A percentile compares a stretch with the other conserved stretches of the same genome.
Conservation (phyloP, 805 yeast genomes). For the Schwanniomyces sp. region DNA sequence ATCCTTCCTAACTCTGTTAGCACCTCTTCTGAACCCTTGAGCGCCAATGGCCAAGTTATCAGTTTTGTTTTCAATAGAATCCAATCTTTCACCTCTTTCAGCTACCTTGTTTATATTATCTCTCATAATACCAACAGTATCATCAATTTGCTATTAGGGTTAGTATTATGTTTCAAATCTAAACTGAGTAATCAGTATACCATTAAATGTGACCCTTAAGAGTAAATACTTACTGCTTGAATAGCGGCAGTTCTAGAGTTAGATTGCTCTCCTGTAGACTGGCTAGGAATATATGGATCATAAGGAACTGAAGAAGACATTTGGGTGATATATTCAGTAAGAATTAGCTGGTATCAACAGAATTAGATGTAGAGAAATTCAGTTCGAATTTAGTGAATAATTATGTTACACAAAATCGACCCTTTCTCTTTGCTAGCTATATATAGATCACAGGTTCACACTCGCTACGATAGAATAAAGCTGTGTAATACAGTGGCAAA, state of each 20-base stretch:
- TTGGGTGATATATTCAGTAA: background rate
- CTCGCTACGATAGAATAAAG: too few species aligned
- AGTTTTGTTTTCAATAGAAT: constrained; percentile 88
- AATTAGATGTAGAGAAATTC: background rate
- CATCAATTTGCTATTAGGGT: constrained; percentile 71
- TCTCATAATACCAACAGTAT: constrained; percentile 96
- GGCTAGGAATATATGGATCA: constrained; percentile 80
- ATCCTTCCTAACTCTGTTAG: constrained; percentile 94
- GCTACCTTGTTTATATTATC: constrained; percentile 95
- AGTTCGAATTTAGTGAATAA: background rate
- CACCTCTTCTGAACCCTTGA: constrained; percentile 93
- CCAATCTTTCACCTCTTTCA: constrained; percentile 90
- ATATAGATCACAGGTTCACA: background rate
- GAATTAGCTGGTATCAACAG: background rate
- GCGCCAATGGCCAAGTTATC: constrained; percentile 91
- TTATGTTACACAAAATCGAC: constrained; percentile 1
- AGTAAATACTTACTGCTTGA: constrained; percentile 61
- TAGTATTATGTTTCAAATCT: constrained; percentile 18
- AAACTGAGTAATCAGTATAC: background rate
- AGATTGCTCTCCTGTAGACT: constrained; percentile 50
- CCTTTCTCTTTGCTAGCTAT: background rate
- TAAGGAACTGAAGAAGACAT: constrained; percentile 84
- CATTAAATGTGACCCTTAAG: background rate
- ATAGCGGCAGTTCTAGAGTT: constrained; percentile 73
- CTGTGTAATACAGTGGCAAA: too few species aligned